Base-by-base conservation (phyloP, 179 eudicot genomes). In the Sideroxylon spinosum region DNA sequence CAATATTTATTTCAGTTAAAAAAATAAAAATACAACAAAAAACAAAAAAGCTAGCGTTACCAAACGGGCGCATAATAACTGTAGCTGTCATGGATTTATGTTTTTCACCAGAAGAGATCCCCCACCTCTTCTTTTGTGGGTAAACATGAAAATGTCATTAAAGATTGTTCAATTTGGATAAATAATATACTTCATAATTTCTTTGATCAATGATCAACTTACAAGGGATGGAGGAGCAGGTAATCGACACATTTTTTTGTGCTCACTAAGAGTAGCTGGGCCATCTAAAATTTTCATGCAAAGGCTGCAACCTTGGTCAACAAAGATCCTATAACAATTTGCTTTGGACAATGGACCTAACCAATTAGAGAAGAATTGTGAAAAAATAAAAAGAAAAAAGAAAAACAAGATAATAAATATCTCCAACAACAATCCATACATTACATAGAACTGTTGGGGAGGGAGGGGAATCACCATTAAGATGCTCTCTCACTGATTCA, bases 401-500 rank as follows among this genome's bases (percentile, higher is more conserved):
- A 37, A 37, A 37, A 37, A n/a, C 62, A 71, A 66, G 61, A 14
- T 28, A 74, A 80, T 37, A n/a, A 71, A 37, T 56, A 9, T 7
- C 3, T 37, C 44, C 44, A 37, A 37, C 5, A 6, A 37, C 5
- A 37, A 37, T 3, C 44, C 12, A 73, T 44, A 20, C 2, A 73
- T 26, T 9, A 16, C 1, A 3, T 26, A 55, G 1, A 66, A n/a
- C 2, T 3, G 37, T 28, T 12, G 14, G 16, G 9, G 6, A 63
- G 68, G 37, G 28, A 13, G 14, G 16, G 9, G 6, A 63, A 71
- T 82, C 85, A 93, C 97, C 96, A 57, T 79, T 86, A 55, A 87
- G 74, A 85, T 93, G 97, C 84, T 93, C 97, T 84, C 92, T 81
- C 48, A 91, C 76, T 64, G 95, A 91, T 83, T 89, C 91, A 83